Base-by-base conservation (phyloP, 2,329 filamentous ascomycete species). In the Apiospora koreana region DNA sequence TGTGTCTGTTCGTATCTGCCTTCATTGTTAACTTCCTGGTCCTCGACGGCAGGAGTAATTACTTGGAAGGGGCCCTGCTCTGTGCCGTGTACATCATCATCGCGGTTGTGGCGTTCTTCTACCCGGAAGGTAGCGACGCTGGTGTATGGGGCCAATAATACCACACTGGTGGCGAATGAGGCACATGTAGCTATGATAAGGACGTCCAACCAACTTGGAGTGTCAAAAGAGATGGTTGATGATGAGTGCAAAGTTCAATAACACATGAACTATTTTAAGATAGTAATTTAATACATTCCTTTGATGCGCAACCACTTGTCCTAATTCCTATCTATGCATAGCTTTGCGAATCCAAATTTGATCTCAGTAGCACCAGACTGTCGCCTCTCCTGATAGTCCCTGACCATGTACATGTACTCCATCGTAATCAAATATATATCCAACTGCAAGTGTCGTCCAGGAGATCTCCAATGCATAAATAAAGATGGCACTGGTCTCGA, bases 11-110 rank as follows among this genome's bases (percentile, higher is more conserved):
- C 80, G 89, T 95, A 68, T 93, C 90, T 68, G 91, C 94, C 9
- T 91, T 97, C 73, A 94, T 97, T 73, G 93, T 95, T 81, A 96
- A 95, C 81, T 97, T 96, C 79, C 83, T 97, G 71, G 94, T 97
- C 66, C 84, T 95, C 72, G 94, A 97, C 77, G 94, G 94, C 14
- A 88, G 94, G 79, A 94, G 91, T 79, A 97, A 97, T 78, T 97
- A 96, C 76, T 88, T 97, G 16, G 94, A 97, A 82, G 94, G 94
- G 18, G 91, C 91, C 1, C 79, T 93, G 54, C 79, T 93, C 38
- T 90, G 89, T 73, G 87, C 90, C 0, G 89, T 89, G 3, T 93
- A 92, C 77, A 82, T 92, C 67, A 92, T 93, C 71, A 92, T 93
- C 73, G 86, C 85, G 1, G 84, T 92, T 1, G 88, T 89, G 9